Evolutionary conservation across 129 eudicot genomes (phyloP), one percentile per base, ranked within the genome.

Genomic region (Centaurea solstitialis): DNA sequence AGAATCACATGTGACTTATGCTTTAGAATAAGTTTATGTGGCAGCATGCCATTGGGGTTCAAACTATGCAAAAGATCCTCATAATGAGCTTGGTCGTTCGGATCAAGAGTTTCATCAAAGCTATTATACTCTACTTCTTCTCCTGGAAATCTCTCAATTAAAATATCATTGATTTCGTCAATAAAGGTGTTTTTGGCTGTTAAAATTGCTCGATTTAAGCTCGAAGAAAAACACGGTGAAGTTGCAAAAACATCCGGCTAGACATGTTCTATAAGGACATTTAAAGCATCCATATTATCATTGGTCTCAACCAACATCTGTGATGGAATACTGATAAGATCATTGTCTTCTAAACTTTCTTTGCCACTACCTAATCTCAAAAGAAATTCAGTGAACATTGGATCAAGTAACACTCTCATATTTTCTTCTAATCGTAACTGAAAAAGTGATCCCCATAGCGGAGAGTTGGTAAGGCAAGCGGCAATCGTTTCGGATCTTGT

Each of bases 1-100:
- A 79, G 8, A 2, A 84, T 79, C 5, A 84, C 37, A 1, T 84
- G 77, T 3, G 73, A 20, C 39, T 83, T 79, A 3, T 8, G 10
- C 5, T 84, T 84, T 21, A 74, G 24, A 1, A 73, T 26, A 4
- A 84, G 47, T 5, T 57, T 35, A 40, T 79, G 81, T 0, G 84
- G 74, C 2, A 2, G 30, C 30, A 26, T 26, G 30, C 30, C 30
- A 26, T 26, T 26, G 30, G 68, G 68, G 1, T 24, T 62, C 26
- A 62, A 62, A 13, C 24, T 3, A 6, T 62, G 68, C 9, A 62
- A 18, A 18, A 62, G 68, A 62, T 62, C 68, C 22, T 62, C 68
- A 62, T 62, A 62, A 20, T 62, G 68, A 18, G 28, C 68, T 20
- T 62, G 68, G 10, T 62, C 28, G 5, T 62, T 62, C 22, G 68